phyloP scores from a whole-genome alignment of 208 protist genomes.

The Leishmania braziliensis region DNA sequence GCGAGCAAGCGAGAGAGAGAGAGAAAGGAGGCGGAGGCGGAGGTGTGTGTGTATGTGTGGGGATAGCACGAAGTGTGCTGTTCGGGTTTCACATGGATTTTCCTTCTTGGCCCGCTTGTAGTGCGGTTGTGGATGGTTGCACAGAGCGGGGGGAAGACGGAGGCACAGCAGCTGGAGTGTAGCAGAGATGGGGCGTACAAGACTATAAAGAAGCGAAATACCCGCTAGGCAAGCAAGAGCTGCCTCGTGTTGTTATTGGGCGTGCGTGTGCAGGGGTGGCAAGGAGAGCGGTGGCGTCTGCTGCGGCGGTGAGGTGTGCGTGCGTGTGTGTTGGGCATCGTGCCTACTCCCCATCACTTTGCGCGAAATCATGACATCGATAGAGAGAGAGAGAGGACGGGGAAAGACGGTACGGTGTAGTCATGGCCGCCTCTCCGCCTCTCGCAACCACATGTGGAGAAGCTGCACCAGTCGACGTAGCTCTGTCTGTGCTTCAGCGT shows the following conservation, averaged over 20 bases:
- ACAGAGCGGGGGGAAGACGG: background rate
- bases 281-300: background rate
- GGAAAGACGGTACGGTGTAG: background rate
- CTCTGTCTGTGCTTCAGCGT: constrained; percentile 9
- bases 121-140: background rate
- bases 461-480: constrained; percentile 11
- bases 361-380: background rate
- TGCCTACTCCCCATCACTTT: background rate
- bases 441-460: constrained; percentile 5
- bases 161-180: background rate
- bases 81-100: background rate
- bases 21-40: too few species aligned
- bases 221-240: background rate
- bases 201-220: background rate
- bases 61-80: too few species aligned
- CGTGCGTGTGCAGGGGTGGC: background rate
- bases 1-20: background rate
- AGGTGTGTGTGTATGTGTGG: too few species aligned
- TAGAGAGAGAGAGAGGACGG: background rate
- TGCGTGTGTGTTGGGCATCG: background rate
- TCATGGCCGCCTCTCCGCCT: constrained; percentile 1
- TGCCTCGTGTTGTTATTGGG: background rate
- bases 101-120: background rate
- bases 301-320: background rate
- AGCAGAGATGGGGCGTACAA: background rate